A percentile compares a stretch with the other conserved stretches of the same genome.
Evolutionary conservation across 345 rosid species (phyloP).

Genomic region (Psidium friedrichsthalianum): DNA sequence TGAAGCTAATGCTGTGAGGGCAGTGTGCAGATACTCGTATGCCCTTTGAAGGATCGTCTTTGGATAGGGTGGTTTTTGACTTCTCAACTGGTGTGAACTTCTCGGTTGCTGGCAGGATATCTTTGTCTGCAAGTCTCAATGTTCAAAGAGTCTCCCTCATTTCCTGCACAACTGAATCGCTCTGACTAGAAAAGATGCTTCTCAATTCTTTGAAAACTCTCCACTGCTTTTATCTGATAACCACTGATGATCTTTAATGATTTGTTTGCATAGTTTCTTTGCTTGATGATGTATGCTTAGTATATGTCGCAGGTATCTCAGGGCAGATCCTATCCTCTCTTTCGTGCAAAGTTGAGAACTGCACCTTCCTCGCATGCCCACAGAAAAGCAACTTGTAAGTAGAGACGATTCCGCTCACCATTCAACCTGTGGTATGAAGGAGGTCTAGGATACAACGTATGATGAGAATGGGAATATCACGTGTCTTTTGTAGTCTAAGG

Average conservation of each 20-base stretch:
- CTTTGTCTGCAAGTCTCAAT: not conserved
- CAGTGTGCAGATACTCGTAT: constrained; percentile 37
- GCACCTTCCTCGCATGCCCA: constrained; percentile 81
- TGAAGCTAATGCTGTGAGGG: constrained; percentile 57
- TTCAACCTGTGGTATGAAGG: not conserved
- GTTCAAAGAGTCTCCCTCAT: not conserved
- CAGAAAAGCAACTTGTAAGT: constrained; percentile 89
- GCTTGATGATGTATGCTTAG: not conserved
- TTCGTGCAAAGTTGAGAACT: constrained; percentile 49
- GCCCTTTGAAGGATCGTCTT: constrained; percentile 65
- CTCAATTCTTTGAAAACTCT: not conserved
- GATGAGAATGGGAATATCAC: not conserved
- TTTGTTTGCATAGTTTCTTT: not conserved
- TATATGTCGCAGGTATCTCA: constrained; percentile 46
- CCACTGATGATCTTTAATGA: not conserved
- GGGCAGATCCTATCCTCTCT: constrained; percentile 72
- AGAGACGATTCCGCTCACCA: not conserved
- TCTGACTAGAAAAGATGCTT: not conserved
- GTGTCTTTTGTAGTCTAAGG: not conserved
- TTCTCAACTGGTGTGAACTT: constrained; percentile 92
- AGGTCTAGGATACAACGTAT: not conserved
- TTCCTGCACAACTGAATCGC: not conserved
- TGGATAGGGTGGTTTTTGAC: constrained; percentile 87
- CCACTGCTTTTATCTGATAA: not conserved
- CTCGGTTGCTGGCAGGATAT: constrained; percentile 98